Base-by-base conservation (phyloP, 2,329 filamentous ascomycete genomes). In the Rugonectria rugulosa region DNA sequence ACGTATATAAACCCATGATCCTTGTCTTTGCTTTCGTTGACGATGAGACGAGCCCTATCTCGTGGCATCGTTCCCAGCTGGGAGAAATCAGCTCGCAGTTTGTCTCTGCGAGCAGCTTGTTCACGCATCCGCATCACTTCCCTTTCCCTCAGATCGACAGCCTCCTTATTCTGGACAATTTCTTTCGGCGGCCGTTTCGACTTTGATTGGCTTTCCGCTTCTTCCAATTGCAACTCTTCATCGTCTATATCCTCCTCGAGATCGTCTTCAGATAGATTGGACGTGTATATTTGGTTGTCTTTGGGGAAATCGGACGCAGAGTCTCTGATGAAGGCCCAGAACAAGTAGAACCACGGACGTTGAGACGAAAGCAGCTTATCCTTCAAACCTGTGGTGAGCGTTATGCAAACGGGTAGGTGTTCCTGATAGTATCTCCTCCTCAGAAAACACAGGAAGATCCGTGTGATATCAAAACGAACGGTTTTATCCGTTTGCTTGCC, bases 11-110 rank as follows among this genome's bases (percentile, higher is more conserved):
- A 78, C 0, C 80, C 79, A 60, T 89, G 77, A 12, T 83, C 73
- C 3, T 87, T 82, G 17, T 79, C 74, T 67, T 88, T 90, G 23
- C 80, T 80, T 56, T 86, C 81, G 67, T 92, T 92, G 71, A 92
- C 83, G 41, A 89, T 85, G 20, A 90, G 72, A 42, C 79, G 72
- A 36, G 75, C 70, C 60, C 78, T 75, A 66, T 82, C 75, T 69
- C 70, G 79, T 58, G 70, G 72, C 58, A 73, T 77, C 56, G 63
- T 73, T 41, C 69, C 80, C 53, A 71, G 77, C 60, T 65, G 71
- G 61, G 73, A 82, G 58, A 82, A 73, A 57, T 70, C 78, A 62
- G 72, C 73, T 62, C 75, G 80, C 29, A 82, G 75, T 55, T 76
- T 79, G 61, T 71, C 68, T 24, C 77, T 75, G 21, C 87, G 84